Base-by-base conservation (phyloP, 495 filamentous ascomycete genomes). In the Amphirosellinia nigrospora region DNA sequence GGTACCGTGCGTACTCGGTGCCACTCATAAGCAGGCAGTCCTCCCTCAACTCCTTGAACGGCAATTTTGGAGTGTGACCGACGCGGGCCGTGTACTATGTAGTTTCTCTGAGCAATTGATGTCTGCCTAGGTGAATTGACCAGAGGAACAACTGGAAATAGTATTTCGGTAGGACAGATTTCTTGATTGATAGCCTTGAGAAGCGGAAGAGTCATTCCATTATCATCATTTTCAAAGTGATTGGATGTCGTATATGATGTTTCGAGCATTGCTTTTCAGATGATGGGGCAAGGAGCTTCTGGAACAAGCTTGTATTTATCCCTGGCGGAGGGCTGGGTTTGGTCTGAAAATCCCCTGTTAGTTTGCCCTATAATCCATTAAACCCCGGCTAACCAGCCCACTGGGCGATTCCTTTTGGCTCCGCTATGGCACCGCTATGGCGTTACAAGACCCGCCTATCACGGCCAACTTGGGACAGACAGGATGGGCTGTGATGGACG, bases 291-390 rank as follows among this genome's bases (percentile, higher is more conserved):
- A 16, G 41, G 43, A 48, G 63, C 63, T 53, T 65, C 61, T 50
- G 61, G 61, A 53, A 41, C 63, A 58, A 53, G 63, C 63, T 32
- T 67, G 64, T 45, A 67, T 34, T 30, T 1, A 67, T 67, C 64
- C 64, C 38, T 67, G 53, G 13, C 38, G 26, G 38, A 46, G 1
- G 26, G 38, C 64, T 59, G 23, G 23, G 36, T 28, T 45, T 43
- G 52, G 53, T 26, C 50, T 48, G 13, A 46, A 59, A 45, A 16
- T 11, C 53, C 64, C 64, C 64, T 53, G 64, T 34, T 46, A 59
- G 64, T 45, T 67, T 36, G 64, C 64, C 64, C 64, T 58, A 52
- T 32, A 43, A 67, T 58, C 64, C 50, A 67, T 67, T 67, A 67
- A 67, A 67, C 50, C 53, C 64, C 64, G 19, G 64, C 64, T 67